Conservation (phyloP, 345 rosid genomes). For the Linum lewisii region DNA sequence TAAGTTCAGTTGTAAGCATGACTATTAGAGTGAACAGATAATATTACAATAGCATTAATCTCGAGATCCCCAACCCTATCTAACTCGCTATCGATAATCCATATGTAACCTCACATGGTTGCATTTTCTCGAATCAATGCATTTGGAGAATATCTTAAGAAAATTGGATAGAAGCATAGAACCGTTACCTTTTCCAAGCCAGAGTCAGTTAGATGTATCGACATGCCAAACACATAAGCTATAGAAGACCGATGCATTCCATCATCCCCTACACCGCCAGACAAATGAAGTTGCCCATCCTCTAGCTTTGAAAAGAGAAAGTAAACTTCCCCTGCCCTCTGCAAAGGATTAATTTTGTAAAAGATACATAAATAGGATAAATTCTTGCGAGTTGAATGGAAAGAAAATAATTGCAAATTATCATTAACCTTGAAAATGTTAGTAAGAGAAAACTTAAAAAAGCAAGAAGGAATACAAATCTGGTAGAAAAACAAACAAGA, state of each 20-base stretch:
- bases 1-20: too few relatives aligned
- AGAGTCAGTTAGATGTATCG: constrained; percentile 78
- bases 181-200: constrained; percentile 72
- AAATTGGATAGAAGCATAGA: not conserved
- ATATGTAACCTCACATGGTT: too few relatives aligned
- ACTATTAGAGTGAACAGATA: too few relatives aligned
- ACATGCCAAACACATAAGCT: constrained; percentile 78
- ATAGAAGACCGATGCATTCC: constrained; percentile 82
- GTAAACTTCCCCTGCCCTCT: constrained; percentile 99
- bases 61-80: too few relatives aligned
- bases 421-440: too few relatives aligned
- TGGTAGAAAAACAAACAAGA: not conserved
- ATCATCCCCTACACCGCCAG: constrained; percentile 93
- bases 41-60: too few relatives aligned
- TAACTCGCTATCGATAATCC: too few relatives aligned
- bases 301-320: constrained; percentile 62
- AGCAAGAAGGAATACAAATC: constrained; percentile 1
- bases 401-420: too few relatives aligned
- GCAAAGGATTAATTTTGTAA: constrained; percentile 18
- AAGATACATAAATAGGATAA: constrained; percentile 5
- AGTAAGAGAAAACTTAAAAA: too few relatives aligned
- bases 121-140: not conserved
- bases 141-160: not conserved
- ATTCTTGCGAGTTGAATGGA: too few relatives aligned
- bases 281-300: constrained; percentile 83